Conservation (phyloP, 192 early-diverging fungal species). For the Pilobolus umbonatus region DNA sequence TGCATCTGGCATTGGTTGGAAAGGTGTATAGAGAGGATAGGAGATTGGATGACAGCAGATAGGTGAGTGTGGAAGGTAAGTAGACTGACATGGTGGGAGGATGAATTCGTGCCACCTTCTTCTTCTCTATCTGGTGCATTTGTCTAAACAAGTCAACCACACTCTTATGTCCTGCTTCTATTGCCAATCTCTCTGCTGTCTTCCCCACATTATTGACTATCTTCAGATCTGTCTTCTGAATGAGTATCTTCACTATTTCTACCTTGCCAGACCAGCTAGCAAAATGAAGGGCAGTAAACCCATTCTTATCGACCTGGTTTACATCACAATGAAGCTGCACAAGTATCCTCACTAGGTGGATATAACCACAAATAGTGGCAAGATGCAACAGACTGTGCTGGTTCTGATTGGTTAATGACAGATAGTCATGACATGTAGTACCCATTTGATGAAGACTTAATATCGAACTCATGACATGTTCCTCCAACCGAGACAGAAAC, state of each 20-base stretch:
- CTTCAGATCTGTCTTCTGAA: slow-evolving; percentile 21
- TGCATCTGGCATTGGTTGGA: slow-evolving; percentile 2
- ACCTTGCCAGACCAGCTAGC: slow-evolving; percentile 46
- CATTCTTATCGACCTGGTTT: slow-evolving; percentile 46
- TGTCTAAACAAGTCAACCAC: slow-evolving; percentile 8
- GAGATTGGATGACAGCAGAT: background rate
- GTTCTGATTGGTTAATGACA: slow-evolving; percentile 17
- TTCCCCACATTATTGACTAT: slow-evolving; percentile 26
- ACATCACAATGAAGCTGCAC: slow-evolving; percentile 25
- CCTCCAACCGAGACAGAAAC: slow-evolving; percentile 18
- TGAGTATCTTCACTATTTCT: slow-evolving; percentile 41
- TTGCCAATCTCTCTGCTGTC: slow-evolving; percentile 16
- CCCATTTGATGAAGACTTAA: background rate
- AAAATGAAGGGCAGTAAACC: slow-evolving; percentile 56
- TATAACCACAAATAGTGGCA: slow-evolving; percentile 48
- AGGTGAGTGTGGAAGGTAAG: no score
- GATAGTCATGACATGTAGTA: slow-evolving; percentile 23
- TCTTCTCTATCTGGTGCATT: background rate
- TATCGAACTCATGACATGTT: slow-evolving; percentile 14
- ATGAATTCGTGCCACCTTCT: no score
- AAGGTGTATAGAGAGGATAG: slow-evolving; percentile 7
- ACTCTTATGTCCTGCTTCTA: slow-evolving; percentile 10
- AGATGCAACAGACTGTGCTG: slow-evolving; percentile 49
- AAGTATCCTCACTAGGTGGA: slow-evolving; percentile 31
- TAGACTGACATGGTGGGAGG: no score